Conservation (phyloP, 257 asterid genomes). For the Lycium ferocissimum region DNA sequence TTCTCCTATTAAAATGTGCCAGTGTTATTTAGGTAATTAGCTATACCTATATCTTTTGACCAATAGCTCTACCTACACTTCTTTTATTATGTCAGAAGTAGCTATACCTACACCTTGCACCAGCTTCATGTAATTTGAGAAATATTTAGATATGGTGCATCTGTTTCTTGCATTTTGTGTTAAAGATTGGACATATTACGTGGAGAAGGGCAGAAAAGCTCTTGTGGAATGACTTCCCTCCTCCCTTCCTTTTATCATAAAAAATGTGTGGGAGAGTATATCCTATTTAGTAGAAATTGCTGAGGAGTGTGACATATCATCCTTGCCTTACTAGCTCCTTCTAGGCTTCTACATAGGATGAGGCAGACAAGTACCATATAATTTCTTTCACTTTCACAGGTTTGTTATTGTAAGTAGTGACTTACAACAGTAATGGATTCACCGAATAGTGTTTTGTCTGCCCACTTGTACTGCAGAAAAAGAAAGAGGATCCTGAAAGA, state of each 20-base stretch:
- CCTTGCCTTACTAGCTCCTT: background rate
- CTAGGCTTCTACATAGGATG: background rate
- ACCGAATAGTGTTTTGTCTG: background rate
- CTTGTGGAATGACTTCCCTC: background rate
- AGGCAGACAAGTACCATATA: background rate
- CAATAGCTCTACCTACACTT: background rate
- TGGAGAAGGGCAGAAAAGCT: background rate
- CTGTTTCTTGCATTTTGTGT: slow-evolving; percentile 1
- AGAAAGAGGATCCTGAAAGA: background rate
- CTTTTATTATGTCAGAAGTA: background rate
- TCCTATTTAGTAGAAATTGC: background rate
- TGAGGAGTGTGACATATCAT: background rate
- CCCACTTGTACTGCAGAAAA: background rate
- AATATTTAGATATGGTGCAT: background rate
- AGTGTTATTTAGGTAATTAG: background rate
- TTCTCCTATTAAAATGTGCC: background rate
- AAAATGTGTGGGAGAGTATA: background rate
- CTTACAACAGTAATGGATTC: background rate
- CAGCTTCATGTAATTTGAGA: background rate
- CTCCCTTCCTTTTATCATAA: background rate
- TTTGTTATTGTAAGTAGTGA: background rate
- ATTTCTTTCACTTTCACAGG: background rate
- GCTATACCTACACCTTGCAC: slow-evolving; percentile 2
- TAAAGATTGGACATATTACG: background rate
- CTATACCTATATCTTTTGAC: background rate